A percentile compares a stretch with the other conserved stretches of the same genome.
Conservation (phyloP, 1,284 basidiomycete species). For the Phellinidium pouzarii region DNA sequence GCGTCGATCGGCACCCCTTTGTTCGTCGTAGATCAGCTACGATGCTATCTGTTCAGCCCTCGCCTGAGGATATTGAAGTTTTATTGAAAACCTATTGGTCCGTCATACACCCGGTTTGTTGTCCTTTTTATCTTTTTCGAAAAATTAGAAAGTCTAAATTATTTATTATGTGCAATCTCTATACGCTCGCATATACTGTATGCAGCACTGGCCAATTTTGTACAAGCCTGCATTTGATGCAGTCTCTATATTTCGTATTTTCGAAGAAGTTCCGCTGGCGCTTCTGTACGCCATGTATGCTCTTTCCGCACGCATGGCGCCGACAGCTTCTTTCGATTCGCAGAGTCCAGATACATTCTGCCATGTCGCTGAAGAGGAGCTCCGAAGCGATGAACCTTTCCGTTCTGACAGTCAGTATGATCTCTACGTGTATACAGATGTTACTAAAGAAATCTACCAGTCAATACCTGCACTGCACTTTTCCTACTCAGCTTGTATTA, state of each 20-base stretch:
- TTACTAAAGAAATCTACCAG: neutral
- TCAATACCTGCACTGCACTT: constrained; percentile 16
- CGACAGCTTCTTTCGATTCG: constrained; percentile 8
- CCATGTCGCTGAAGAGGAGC: constrained; percentile 15
- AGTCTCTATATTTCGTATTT: constrained; percentile 17
- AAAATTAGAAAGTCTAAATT: neutral
- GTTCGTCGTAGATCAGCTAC: constrained; percentile 4
- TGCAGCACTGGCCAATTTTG: constrained; percentile 19
- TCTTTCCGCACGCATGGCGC: constrained; percentile 14
- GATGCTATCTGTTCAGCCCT: constrained; percentile 3
- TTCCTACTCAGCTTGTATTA: constrained; percentile 18
- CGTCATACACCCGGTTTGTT: constrained; percentile 17
- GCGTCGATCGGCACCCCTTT: constrained; percentile 9
- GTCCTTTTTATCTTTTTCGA: neutral
- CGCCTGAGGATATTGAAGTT: constrained; percentile 15
- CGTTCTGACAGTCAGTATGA: constrained; percentile 15
- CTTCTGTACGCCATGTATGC: constrained; percentile 18
- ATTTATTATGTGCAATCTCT: neutral
- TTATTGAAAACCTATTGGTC: constrained; percentile 19
- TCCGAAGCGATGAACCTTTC: constrained; percentile 14
- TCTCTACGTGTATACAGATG: neutral
- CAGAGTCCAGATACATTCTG: constrained; percentile 12
- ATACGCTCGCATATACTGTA: no score
- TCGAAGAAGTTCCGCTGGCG: constrained; percentile 14
- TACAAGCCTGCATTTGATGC: constrained; percentile 19